Evolutionary conservation across 257 asterid genomes (phyloP), one percentile per base, ranked within the genome.

Genomic region (Nicotiana otophora): DNA sequence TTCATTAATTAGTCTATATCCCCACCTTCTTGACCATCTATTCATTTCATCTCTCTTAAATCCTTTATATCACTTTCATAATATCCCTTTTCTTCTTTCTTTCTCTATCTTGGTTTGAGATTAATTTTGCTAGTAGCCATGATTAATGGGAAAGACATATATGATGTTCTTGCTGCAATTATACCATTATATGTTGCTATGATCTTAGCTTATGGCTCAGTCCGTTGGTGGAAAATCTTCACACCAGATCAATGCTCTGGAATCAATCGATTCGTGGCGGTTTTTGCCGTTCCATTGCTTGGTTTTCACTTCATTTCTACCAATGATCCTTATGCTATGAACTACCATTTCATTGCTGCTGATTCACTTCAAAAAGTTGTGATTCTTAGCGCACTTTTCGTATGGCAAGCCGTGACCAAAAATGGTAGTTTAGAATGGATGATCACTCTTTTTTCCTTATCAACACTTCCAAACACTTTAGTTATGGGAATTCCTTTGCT

Each of bases 211-310:
- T 95, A 92, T 67, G 97, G 95, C 15, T 93, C 98, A 0, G 99
- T 95, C 3, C 58, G 84, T 4, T 95, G 99, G 99, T 95, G 99
- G 99, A 91, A 91, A 80, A 95, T 95, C 82, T 95, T 95, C 90
- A 95, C 98, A 5, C 97, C 99, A 0, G 97, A 94, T 66, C 98
- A 95, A 4, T 95, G 98, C 85, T 91, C 98, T 0, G 98, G 98
- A 11, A 95, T 95, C 82, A 95, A 95, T 85, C 95, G 99, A 0
- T 95, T 95, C 83, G 99, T 95, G 0, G 99, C 99, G 0, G 96
- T 95, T 2, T 95, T 95, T n/a, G 98, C 99, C 0, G 99, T 95
- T 33, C 99, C 99, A 0, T 72, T 95, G 7, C 94, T 95, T 0
- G 90, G 97, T 11, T 95, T 95, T 86, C 99, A 95, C 87, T 95